Base-by-base conservation (phyloP, 2,329 filamentous ascomycete species). In the Pestalotiopsis fici region DNA sequence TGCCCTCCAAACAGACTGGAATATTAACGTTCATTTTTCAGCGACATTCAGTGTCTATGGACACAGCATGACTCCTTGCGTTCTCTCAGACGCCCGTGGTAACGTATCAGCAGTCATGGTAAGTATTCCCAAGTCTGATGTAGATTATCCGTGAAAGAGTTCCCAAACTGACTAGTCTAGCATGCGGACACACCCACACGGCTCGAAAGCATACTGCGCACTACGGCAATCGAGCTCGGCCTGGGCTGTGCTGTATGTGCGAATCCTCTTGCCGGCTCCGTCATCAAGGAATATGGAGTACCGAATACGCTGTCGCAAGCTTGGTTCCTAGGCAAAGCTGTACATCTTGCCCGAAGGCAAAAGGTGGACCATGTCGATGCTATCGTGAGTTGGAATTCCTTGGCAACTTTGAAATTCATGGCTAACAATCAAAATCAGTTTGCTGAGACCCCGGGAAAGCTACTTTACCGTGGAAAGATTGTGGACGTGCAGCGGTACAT, bases 161-260 rank as follows among this genome's bases (percentile, higher is more conserved):
- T 23, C 37, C 18, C 37, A 27, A 28, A 21, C 47, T 61, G n/a
- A 35, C 31, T 9, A 7, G n/a, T 15, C n/a, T 23, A 64, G 62
- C 15, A 54, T 21, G 18, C 47, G n/a, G 62, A 64, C 13, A 55
- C 43, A n/a, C 62, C 62, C 15, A 12, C 28, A 15, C 47, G 62
- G 25, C 43, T 64, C 3, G 62, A 64, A 28, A 56, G 18, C 9
- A 35, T 64, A 25, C 47, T 64, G 3, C 39, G 62, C 18, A 64
- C 39, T 7, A 37, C 62, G n/a, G 62, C 62, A 31, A 31, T 55
- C 15, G 62, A 64, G 43, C 62, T 64, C 50, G 62, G 62, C 15
- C 62, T 64, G n/a, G 62, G 62, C 11, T 64, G 47, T n/a, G 62
- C 62, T 12, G 62, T 64, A 12, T 64, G 62, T 35, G 62, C 62